phyloP scores from a whole-genome alignment of 2,329 filamentous ascomycete genomes.

The Amauroascus niger region DNA sequence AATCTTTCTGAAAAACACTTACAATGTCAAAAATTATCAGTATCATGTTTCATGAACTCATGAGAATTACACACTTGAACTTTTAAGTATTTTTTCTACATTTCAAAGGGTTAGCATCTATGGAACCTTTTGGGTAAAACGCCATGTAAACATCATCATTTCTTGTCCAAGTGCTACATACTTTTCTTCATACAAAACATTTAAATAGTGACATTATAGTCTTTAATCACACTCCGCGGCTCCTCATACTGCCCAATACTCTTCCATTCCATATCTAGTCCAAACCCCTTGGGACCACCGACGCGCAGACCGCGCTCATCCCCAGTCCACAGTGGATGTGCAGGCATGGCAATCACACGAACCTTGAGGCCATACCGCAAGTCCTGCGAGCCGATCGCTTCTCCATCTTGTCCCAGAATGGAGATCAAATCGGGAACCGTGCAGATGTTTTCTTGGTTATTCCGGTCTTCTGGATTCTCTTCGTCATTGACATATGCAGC shows the following conservation, averaged over 20 bases:
- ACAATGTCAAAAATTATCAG: no score
- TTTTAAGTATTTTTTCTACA: no score
- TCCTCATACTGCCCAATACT: constrained; percentile 19
- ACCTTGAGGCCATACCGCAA: constrained; percentile 45
- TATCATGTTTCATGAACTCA: no score
- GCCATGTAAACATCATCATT: neutral
- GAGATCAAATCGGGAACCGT: constrained; percentile 32
- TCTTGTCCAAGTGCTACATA: neutral
- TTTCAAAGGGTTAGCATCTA: no score
- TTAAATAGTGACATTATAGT: constrained; percentile 17
- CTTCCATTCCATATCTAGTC: constrained; percentile 20
- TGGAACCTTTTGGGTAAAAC: no score
- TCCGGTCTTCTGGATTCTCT: constrained; percentile 8
- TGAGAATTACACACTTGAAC: no score
- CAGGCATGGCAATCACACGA: constrained; percentile 42
- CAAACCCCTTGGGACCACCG: constrained; percentile 36
- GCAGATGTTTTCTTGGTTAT: constrained; percentile 20
- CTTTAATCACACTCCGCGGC: constrained; percentile 24
- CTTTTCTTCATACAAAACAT: neutral
- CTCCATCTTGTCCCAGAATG: constrained; percentile 38
- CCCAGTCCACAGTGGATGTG: constrained; percentile 43
- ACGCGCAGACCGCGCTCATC: constrained; percentile 31
- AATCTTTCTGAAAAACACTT: no score
- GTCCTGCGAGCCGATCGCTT: constrained; percentile 44
- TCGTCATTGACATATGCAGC: constrained; percentile 19